phyloP scores from a whole-genome alignment of 2,329 filamentous ascomycete species.

The Scedosporium dehoogii region DNA sequence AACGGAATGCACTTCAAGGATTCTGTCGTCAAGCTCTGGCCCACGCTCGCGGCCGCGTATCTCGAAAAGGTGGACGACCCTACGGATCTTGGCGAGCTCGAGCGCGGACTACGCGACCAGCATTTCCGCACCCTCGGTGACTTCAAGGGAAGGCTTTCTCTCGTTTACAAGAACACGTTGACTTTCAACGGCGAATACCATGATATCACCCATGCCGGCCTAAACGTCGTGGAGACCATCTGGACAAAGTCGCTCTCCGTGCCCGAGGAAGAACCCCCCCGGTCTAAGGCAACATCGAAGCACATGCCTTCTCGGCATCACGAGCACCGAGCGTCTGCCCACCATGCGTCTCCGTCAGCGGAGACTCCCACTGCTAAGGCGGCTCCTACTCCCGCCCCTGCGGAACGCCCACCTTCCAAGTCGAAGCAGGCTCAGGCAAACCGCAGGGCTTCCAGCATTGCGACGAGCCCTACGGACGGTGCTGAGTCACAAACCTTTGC shows the following conservation, averaged over 20 bases:
- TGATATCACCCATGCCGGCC: constrained; percentile 51
- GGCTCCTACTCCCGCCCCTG: constrained; percentile 11
- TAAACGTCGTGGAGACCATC: constrained; percentile 45
- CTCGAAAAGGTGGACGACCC: constrained; percentile 60
- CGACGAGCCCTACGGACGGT: constrained; percentile 32
- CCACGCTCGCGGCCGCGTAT: constrained; percentile 67
- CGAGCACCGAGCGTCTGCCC: constrained; percentile 29
- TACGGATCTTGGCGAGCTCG: constrained; percentile 78
- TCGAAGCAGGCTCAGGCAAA: constrained; percentile 15
- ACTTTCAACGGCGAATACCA: constrained; percentile 77
- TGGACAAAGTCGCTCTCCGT: constrained; percentile 35
- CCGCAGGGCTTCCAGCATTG: constrained; percentile 8
- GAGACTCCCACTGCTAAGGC: not conserved
- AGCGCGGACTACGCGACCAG: constrained; percentile 63
- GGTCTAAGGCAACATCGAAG: constrained; percentile 42
- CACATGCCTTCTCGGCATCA: constrained; percentile 34
- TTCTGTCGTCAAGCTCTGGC: constrained; percentile 67
- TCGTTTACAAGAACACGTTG: constrained; percentile 70
- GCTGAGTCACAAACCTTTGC: constrained; percentile 53
- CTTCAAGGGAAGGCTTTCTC: constrained; percentile 63
- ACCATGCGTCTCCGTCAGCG: constrained; percentile 10
- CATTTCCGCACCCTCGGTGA: constrained; percentile 59
- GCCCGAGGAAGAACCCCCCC: constrained; percentile 43
- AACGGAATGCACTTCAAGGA: constrained; percentile 65
- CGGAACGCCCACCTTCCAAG: constrained; percentile 24